phyloP scores from a whole-genome alignment of 192 early-diverging fungal genomes.

The Chytriomyces sp. region DNA sequence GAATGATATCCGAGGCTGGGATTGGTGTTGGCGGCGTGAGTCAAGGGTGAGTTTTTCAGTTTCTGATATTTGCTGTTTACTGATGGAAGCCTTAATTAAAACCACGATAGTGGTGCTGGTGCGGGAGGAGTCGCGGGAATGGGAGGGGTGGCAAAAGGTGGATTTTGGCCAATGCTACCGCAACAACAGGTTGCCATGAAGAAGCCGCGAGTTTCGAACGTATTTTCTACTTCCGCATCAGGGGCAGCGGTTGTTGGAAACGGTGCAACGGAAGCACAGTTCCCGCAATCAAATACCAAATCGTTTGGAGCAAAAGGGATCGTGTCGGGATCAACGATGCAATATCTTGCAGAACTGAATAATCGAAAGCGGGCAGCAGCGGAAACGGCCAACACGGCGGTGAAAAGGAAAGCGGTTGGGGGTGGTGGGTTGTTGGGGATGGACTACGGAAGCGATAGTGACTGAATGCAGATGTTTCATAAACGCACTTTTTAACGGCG shows the following conservation, averaged over 20 bases:
- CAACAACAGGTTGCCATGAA: conserved; percentile 30
- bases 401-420: conserved; percentile 6
- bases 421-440: background rate
- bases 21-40: conserved; percentile 35
- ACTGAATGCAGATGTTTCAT: background rate
- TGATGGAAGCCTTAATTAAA: background rate
- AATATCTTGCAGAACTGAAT: conserved; percentile 26
- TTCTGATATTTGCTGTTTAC: background rate
- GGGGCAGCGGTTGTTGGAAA: too few relatives aligned
- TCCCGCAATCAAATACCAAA: background rate
- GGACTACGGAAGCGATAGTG: conserved; percentile 28
- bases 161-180: conserved; percentile 32
- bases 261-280: background rate
- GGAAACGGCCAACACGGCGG: background rate
- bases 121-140: conserved; percentile 28
- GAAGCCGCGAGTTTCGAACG: background rate
- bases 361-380: conserved; percentile 3
- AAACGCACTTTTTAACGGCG: too few relatives aligned
- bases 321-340: conserved; percentile 33
- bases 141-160: conserved; percentile 26
- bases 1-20: background rate
- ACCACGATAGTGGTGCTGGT: conserved; percentile 14
- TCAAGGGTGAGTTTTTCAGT: conserved; percentile 15
- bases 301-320: conserved; percentile 6
- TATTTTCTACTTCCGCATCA: too few relatives aligned